These are phyloP conservation scores for Chlorella sp. DNA, from an alignment of 139 green algal genomes.

Conservation along the genomic window DNA sequence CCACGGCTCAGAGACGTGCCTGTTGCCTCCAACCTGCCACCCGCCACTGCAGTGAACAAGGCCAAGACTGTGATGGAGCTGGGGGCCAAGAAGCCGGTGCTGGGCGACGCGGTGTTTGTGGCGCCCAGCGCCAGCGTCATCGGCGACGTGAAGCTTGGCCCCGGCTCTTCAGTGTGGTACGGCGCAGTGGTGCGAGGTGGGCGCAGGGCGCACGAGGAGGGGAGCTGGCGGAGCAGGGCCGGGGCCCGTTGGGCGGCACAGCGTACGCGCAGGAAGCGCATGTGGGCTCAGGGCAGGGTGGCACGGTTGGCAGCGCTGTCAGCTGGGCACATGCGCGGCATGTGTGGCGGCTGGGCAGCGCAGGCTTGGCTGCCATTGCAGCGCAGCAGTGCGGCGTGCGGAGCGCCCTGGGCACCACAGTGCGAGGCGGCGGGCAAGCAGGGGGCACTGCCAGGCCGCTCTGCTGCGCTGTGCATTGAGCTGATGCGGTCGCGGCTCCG, in stretches of 20 bases:
- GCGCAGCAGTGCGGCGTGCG: neutral
- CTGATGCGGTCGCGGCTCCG: neutral
- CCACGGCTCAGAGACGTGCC: no score
- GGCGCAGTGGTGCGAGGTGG: slow-evolving; percentile 84
- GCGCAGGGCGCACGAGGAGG: no score
- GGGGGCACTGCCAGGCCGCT: no score
- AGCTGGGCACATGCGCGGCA: no score
- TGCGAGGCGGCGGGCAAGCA: no score
- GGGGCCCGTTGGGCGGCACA: no score
- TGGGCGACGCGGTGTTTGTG: slow-evolving; percentile 74
- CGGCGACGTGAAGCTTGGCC: slow-evolving; percentile 89
- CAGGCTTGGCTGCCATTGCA: neutral
- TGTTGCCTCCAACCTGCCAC: no score
- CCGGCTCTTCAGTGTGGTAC: slow-evolving; percentile 89
- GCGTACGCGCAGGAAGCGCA: no score
- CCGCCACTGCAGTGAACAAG: slow-evolving; percentile 43
- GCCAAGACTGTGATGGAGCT: slow-evolving; percentile 43
- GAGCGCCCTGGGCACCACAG: no score
- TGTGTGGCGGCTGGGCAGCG: no score
- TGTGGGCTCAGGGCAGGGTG: no score
- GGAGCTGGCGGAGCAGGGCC: neutral
- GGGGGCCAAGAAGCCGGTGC: slow-evolving; percentile 43
- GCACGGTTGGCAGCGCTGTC: no score
- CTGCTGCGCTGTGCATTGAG: neutral
- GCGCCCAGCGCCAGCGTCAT: slow-evolving; percentile 89